Base-by-base conservation (phyloP, 2,329 filamentous ascomycete genomes). In the Tolypocladium tropicale region DNA sequence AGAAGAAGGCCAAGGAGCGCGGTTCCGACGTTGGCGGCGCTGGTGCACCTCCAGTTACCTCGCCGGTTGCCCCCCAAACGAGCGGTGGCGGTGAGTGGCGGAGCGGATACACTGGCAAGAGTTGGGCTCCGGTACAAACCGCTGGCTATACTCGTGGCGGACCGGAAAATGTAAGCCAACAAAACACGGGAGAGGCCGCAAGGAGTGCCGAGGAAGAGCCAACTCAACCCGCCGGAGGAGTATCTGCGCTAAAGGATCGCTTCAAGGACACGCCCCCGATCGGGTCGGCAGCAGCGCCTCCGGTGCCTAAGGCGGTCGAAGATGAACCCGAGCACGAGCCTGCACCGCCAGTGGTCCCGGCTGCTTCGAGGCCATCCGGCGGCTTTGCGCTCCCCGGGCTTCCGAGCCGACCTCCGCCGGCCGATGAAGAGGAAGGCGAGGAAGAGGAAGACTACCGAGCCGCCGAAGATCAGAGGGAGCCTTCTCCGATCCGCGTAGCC, bases 21-120 rank as follows among this genome's bases (percentile, higher is more conserved):
- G 85, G 81, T 50, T 76, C 75, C 43, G 62, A 63, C 57, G 61
- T 63, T 56, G 55, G 75, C 69, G 70, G 77, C 53, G 70, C 76
- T 23, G 67, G 80, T 48, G 67, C 73, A 54, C 68, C 76, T 28
- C 60, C 72, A 7, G 64, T 72, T 3, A 66, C 80, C n/a, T 73
- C 82, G 43, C 80, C 84, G 1, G 74, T 90, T 34, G 69, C 77
- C 53, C 77, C 79, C 53, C 90, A 96, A 69, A 78, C 80, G 67
- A 95, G 88, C 65, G 90, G 88, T 59, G 79, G 78, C 57, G 66
- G 89, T 56, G 68, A 90, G 58, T 96, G 92, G 92, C 91, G 93
- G 79, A 96, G 91, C 70, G 88, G 90, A 21, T 96, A 96, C 69
- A 77, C 78, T 52, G 93, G 93, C 59, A 97, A 96, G 77, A 86